Percentiles rank a stretch among this genome's conserved stretches.
Evolutionary conservation across 1,139 yeast species (phyloP).

Genomic region (Scheffersomyces illinoinensis): DNA sequence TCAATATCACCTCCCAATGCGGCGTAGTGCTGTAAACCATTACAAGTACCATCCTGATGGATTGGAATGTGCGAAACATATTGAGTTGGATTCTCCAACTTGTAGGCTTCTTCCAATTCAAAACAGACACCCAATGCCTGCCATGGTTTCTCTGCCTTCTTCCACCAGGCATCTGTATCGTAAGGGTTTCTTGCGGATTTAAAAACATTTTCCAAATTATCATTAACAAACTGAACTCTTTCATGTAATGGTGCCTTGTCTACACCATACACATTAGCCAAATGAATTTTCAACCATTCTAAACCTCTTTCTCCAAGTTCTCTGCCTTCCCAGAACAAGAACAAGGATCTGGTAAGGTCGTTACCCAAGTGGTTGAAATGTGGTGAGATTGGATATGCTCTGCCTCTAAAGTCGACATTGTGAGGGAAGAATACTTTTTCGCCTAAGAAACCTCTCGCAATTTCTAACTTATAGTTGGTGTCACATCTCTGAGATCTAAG

Average conservation of each 20-base stretch:
- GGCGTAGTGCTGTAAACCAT: conserved; percentile 96
- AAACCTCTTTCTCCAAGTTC: conserved; percentile 75
- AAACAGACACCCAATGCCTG: conserved; percentile 86
- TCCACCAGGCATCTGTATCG: conserved; percentile 73
- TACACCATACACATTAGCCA: conserved; percentile 84
- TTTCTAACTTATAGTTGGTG: conserved; percentile 87
- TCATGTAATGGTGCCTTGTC: conserved; percentile 82
- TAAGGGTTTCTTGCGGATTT: conserved; percentile 74
- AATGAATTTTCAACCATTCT: conserved; percentile 85
- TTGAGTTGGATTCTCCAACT: conserved; percentile 71
- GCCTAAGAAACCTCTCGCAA: conserved; percentile 88
- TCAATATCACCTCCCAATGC: conserved; percentile 95
- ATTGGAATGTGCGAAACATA: conserved; percentile 83
- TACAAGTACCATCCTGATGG: conserved; percentile 98
- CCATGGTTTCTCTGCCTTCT: conserved; percentile 90
- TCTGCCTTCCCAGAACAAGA: conserved; percentile 87
- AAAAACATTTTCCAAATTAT: conserved; percentile 59
- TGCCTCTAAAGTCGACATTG: conserved; percentile 90
- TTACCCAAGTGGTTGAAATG: conserved; percentile 81
- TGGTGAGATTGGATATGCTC: conserved; percentile 93
- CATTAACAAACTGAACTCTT: conserved; percentile 71
- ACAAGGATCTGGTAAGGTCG: conserved; percentile 83
- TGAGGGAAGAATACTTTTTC: conserved; percentile 94
- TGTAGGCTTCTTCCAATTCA: conserved; percentile 73
- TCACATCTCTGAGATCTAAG: conserved; percentile 90